Conservation (phyloP, 306 rosid genomes). For the Macrotyloma uniflorum region DNA sequence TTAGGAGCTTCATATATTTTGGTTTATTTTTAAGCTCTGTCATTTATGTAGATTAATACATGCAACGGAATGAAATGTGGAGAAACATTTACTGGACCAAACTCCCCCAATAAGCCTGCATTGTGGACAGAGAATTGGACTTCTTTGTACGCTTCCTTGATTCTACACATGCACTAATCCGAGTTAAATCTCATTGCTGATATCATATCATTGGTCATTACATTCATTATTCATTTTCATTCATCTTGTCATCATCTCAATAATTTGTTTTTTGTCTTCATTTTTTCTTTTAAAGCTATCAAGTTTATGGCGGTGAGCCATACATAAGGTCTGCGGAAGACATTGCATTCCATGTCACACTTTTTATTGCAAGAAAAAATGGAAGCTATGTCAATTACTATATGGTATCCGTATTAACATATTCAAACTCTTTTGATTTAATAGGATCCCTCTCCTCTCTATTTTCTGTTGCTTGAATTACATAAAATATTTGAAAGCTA, state of each 20-base stretch:
- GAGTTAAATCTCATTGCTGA: neutral
- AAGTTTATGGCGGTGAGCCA: constrained; percentile 63
- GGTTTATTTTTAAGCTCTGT: neutral
- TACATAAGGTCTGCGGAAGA: constrained; percentile 73
- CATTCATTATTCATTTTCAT: neutral
- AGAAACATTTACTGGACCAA: constrained; percentile 65
- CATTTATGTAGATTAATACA: constrained; percentile 55
- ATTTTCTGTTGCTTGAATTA: neutral
- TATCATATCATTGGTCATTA: neutral
- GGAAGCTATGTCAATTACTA: constrained; percentile 82
- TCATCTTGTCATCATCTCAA: neutral
- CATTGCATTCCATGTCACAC: constrained; percentile 70
- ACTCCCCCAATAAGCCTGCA: constrained; percentile 66
- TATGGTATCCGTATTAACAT: constrained; percentile 55
- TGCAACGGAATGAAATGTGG: constrained; percentile 83
- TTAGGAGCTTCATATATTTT: neutral
- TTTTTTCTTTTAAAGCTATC: constrained; percentile 51
- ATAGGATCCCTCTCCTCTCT: neutral
- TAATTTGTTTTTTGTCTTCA: neutral
- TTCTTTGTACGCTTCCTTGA: constrained; percentile 48
- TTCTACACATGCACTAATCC: neutral
- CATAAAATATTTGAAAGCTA: neutral
- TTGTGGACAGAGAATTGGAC: constrained; percentile 87
- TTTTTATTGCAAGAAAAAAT: constrained; percentile 71
- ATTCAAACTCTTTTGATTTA: neutral